Percentiles rank a stretch among this genome's conserved stretches.
These are phyloP conservation scores for Rhodotorula paludigena DNA, from an alignment of 768 basidiomycete species.

Conservation along the genomic window DNA sequence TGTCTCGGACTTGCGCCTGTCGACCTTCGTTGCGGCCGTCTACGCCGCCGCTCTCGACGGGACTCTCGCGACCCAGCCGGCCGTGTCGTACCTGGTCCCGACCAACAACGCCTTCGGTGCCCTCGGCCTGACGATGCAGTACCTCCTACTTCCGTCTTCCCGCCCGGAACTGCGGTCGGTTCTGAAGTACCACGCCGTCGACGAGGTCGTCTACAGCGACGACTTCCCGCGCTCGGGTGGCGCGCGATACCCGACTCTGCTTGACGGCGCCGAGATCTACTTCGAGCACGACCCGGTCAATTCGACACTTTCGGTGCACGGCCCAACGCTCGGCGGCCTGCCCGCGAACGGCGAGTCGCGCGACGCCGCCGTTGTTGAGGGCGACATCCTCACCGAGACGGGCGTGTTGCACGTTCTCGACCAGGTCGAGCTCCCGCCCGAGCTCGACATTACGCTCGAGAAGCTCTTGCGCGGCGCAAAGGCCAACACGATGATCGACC, in stretches of 20 bases:
- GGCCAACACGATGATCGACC: conserved; percentile 76
- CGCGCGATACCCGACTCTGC: conserved; percentile 56
- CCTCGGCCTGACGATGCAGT: conserved; percentile 80
- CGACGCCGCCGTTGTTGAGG: conserved; percentile 43
- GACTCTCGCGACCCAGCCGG: conserved; percentile 58
- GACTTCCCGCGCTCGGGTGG: conserved; percentile 53
- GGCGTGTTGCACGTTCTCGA: conserved; percentile 83
- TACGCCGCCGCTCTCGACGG: conserved; percentile 81
- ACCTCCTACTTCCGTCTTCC: conserved; percentile 68
- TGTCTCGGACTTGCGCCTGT: conserved; percentile 66
- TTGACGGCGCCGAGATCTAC: conserved; percentile 73
- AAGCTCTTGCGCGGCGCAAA: conserved; percentile 86
- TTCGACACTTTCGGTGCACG: conserved; percentile 27
- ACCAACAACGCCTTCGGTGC: conserved; percentile 82
- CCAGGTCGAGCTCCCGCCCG: conserved; percentile 62
- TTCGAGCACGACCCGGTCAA: conserved; percentile 54
- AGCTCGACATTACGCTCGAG: conserved; percentile 68
- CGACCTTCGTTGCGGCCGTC: conserved; percentile 81
- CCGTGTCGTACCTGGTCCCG: conserved; percentile 78
- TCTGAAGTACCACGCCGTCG: conserved; percentile 78
- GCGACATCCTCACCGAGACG: conserved; percentile 70
- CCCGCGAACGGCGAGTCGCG: conserved; percentile 48
- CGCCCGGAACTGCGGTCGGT: conserved; percentile 76
- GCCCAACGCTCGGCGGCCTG: conserved; percentile 39
- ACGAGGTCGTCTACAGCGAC: conserved; percentile 66